A percentile compares a stretch with the other conserved stretches of the same genome.
phyloP scores from a whole-genome alignment of 345 rosid genomes.

The Euclidium syriacum region DNA sequence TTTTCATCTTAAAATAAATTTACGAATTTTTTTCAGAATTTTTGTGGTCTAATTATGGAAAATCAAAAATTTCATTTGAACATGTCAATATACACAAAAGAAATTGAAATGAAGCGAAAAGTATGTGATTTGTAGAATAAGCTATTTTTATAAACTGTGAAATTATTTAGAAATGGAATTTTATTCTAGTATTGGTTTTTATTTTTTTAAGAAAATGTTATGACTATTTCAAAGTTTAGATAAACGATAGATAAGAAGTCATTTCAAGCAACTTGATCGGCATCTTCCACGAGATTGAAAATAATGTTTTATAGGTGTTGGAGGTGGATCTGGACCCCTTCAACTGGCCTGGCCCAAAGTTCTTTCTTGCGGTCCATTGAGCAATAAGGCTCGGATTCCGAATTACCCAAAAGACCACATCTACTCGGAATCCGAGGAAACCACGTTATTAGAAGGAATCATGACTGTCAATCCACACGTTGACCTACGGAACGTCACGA shows the following conservation, averaged over 20 bases:
- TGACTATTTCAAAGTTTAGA: slow-evolving; percentile 14
- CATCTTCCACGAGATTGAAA: slow-evolving; percentile 25
- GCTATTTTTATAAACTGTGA: slow-evolving; percentile 13
- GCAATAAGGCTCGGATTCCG: too few species aligned
- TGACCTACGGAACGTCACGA: too few species aligned
- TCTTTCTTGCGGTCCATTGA: too few species aligned
- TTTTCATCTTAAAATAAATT: not conserved
- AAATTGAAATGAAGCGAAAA: slow-evolving; percentile 19
- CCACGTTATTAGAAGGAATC: too few species aligned
- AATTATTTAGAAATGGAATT: not conserved
- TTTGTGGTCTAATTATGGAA: not conserved
- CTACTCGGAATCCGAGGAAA: too few species aligned
- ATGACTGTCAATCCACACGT: too few species aligned
- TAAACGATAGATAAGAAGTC: not conserved
- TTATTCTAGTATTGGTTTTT: not conserved
- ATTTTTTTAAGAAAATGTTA: not conserved
- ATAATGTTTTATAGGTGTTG: not conserved
- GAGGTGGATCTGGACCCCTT: too few species aligned
- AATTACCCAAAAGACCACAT: too few species aligned
- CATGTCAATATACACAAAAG: slow-evolving; percentile 15
- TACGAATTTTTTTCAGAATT: not conserved
- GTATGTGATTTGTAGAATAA: slow-evolving; percentile 2
- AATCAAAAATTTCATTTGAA: slow-evolving; percentile 10
- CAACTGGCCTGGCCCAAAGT: too few species aligned
- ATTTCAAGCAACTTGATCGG: slow-evolving; percentile 9